Base-by-base conservation (phyloP, 1,284 basidiomycete genomes). In the Ceratobasidium sp. region DNA sequence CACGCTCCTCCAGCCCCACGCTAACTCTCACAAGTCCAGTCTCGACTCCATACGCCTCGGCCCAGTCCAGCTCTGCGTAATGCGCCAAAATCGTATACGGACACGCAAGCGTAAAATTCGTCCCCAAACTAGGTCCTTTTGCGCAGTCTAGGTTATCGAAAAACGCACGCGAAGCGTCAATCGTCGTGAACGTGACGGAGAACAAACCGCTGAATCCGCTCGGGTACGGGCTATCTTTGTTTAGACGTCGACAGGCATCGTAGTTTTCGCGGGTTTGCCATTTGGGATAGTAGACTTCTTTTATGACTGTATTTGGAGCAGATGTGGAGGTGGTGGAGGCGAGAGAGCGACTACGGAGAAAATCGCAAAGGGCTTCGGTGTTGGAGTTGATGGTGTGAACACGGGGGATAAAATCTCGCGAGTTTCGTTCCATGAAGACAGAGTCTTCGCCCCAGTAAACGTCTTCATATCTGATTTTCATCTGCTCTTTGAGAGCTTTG, bases 391-490 rank as follows among this genome's bases (percentile, higher is more conserved):
- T 95, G 75, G 87, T 83, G 76, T 87, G 87, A 79, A 97, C 89
- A 74, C 97, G 93, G 10, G 86, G 86, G 67, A 89, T 86, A 86
- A 98, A 98, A 85, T 98, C 92, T 68, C 97, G 94, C 26, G 96
- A 98, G 85, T 99, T 99, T 80, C 97, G 93, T 83, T 99, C 97
- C 92, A 99, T 94, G 86, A 93, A 98, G 73, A 99, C 91, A 42
- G 95, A 95, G 82, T 99, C 98, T 84, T 97, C 94, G 81, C 90
- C 89, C 82, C 93, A 99, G 85, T 95, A 98, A 33, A 87, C 87
- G 82, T 99, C 97, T 83, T 98, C 94, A 84, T 93, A 99, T 3
- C 84, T 86, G 11, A 84, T 82, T n/a, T 84, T 81, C 79, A 97
- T 85, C 60, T 89, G 85, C 0, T 83, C 81, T 80, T 93, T 94